Conservation (phyloP, 306 rosid species). For the Castanopsis chinensis region DNA sequence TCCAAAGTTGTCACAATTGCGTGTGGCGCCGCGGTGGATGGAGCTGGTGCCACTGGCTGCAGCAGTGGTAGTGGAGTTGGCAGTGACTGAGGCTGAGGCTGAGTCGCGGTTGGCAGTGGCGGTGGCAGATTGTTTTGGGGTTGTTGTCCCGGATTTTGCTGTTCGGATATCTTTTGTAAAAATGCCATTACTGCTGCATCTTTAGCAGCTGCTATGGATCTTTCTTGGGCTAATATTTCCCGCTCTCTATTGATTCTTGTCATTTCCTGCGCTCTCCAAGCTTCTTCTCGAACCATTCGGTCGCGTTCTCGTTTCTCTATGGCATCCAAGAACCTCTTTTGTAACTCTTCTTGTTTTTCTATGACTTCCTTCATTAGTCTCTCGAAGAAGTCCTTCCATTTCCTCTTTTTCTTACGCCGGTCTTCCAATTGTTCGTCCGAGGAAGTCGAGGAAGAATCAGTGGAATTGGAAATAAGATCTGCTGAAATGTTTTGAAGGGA, state of each 20-base stretch:
- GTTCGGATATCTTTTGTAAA: constrained; percentile 70
- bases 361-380: constrained; percentile 72
- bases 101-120: background rate
- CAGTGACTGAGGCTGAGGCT: constrained; percentile 1
- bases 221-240: constrained; percentile 72
- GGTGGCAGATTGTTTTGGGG: constrained; percentile 15
- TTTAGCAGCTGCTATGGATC: constrained; percentile 65
- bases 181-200: constrained; percentile 76
- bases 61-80: background rate
- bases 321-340: constrained; percentile 73
- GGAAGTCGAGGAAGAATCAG: constrained; percentile 57
- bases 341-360: constrained; percentile 77
- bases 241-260: constrained; percentile 58
- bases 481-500: constrained; percentile 28
- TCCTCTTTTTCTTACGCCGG: constrained; percentile 65
- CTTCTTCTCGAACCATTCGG: constrained; percentile 58
- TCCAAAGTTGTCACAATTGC: constrained; percentile 27
- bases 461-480: constrained; percentile 52
- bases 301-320: constrained; percentile 74
- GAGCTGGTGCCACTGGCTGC: background rate
- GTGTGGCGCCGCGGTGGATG: background rate
- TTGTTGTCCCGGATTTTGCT: constrained; percentile 33
- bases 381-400: constrained; percentile 88
- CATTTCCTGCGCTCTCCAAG: constrained; percentile 83
- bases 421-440: constrained; percentile 50